These are phyloP conservation scores for Fusarium hostae DNA, from an alignment of 2,329 filamentous ascomycete species.

Conservation along the genomic window DNA sequence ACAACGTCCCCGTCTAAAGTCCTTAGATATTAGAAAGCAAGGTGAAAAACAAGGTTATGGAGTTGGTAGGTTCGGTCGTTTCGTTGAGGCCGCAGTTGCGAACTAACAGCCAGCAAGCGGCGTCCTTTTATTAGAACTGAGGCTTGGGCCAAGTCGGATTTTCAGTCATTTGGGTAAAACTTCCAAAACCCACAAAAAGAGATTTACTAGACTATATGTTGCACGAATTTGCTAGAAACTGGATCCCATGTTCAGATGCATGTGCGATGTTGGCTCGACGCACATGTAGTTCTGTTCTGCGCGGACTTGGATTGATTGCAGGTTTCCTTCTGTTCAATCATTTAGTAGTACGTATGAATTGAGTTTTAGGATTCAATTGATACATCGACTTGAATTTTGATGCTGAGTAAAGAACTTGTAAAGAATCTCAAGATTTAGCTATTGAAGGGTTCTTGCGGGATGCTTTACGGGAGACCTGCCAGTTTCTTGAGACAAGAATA, in stretches of 20 bases:
- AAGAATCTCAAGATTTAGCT: not conserved
- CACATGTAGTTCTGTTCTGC: constrained; percentile 12
- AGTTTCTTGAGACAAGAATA: not conserved
- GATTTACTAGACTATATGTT: constrained; percentile 17
- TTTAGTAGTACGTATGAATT: constrained; percentile 6
- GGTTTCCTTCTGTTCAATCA: constrained; percentile 7
- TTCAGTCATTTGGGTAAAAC: constrained; percentile 29
- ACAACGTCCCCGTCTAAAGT: constrained; percentile 66
- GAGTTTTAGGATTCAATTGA: constrained; percentile 5
- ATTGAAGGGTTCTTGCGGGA: not conserved
- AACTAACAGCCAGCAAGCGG: constrained; percentile 36
- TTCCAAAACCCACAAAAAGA: constrained; percentile 30
- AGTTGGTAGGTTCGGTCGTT: constrained; percentile 38
- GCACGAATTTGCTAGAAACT: constrained; percentile 8
- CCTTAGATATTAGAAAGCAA: constrained; percentile 10
- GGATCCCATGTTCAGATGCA: not conserved
- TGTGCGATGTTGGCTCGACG: not conserved
- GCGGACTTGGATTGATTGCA: constrained; percentile 5
- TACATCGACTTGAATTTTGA: not conserved
- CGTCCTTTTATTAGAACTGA: constrained; percentile 36
- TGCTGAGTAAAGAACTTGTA: not conserved
- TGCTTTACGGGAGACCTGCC: not conserved
- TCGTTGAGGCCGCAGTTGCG: not conserved
- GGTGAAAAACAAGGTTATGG: constrained; percentile 33
- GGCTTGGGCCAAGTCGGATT: constrained; percentile 29